These are phyloP conservation scores for Fusarium brevicatenulatum DNA, from an alignment of 2,329 filamentous ascomycete species.

Conservation along the genomic window DNA sequence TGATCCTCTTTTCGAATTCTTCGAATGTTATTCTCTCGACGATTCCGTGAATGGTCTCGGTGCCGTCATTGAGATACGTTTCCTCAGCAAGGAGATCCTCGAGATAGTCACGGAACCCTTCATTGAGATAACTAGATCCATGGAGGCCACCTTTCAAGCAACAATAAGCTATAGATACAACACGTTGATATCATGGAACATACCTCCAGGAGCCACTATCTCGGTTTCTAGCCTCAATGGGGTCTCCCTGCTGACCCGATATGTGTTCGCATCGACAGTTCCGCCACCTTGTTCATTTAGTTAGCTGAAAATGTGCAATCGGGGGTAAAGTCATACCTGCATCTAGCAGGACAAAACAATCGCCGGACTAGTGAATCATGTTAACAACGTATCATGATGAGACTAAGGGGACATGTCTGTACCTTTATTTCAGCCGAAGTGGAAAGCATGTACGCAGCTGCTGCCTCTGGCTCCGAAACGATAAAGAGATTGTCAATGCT, in stretches of 20 bases:
- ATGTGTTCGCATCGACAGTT: neutral
- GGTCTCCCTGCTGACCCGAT: neutral
- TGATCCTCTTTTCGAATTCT: neutral
- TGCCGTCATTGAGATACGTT: neutral
- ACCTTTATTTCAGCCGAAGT: neutral
- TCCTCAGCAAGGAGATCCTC: rapidly evolving
- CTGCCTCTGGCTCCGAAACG: conserved; percentile 3
- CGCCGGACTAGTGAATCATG: rapidly evolving
- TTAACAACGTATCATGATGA: rapidly evolving
- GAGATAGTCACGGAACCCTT: neutral
- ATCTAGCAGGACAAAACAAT: neutral
- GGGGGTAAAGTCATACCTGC: neutral
- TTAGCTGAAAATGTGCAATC: rapidly evolving
- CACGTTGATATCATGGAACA: rapidly evolving
- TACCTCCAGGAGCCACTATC: neutral
- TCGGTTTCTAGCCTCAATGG: neutral
- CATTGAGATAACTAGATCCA: neutral
- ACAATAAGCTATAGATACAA: rapidly evolving
- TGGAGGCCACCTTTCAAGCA: neutral
- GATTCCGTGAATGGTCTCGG: neutral
- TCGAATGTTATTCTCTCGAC: neutral
- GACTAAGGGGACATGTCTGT: rapidly evolving
- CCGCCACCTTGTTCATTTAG: neutral
- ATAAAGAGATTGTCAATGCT: neutral
- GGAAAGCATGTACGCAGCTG: neutral